Conservation (phyloP, 2,329 filamentous ascomycete species). For the Neospermospora avenae region DNA sequence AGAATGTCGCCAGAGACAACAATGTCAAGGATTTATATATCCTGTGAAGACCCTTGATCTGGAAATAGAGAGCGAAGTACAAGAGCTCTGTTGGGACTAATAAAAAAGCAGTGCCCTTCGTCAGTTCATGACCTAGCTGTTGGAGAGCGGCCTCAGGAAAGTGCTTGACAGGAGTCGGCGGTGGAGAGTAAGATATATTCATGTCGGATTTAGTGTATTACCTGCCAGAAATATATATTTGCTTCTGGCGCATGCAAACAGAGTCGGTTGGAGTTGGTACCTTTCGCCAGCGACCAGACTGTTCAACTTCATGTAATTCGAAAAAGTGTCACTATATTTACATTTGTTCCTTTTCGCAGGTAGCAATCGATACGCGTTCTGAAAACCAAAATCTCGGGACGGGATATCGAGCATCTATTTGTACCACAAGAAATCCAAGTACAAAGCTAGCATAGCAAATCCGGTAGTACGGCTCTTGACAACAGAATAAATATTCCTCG, state of each 20-base stretch:
- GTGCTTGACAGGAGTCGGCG: conserved; percentile 25
- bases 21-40: conserved; percentile 28
- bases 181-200: conserved; percentile 28
- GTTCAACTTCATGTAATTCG: no score
- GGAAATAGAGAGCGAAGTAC: conserved; percentile 36
- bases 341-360: no score
- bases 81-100: conserved; percentile 32
- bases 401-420: not conserved
- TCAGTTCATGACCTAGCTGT: conserved; percentile 29
- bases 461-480: not conserved
- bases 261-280: no score
- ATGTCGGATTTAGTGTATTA: conserved; percentile 17
- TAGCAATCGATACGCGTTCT: not conserved
- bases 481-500: not conserved
- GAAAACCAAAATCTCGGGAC: not conserved
- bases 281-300: no score
- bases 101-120: conserved; percentile 28
- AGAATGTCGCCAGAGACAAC: conserved; percentile 28
- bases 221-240: not conserved
- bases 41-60: conserved; percentile 24
- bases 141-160: no score
- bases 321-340: no score
- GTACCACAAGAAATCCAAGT: not conserved
- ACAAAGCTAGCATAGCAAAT: not conserved
- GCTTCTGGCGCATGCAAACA: not conserved